Conservation (phyloP, 352 stramenopile species). For the Phytophthora pinifolia region DNA sequence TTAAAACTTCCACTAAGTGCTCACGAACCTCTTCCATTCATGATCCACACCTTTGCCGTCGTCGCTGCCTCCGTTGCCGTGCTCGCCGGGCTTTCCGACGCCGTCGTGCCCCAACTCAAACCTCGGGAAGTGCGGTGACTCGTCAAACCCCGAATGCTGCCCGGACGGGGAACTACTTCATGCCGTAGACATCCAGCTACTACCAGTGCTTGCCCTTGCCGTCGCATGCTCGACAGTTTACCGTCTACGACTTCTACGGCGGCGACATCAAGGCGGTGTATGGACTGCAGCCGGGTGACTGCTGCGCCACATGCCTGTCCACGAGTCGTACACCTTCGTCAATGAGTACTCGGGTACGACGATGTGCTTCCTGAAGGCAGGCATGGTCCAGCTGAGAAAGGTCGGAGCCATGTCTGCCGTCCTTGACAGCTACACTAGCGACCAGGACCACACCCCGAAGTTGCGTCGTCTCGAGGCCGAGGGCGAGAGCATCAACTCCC, state of each 20-base stretch:
- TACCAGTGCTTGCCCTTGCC: constrained; percentile 43
- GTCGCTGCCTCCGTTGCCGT: constrained; percentile 5
- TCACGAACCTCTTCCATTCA: neutral
- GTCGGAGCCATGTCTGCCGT: constrained; percentile 36
- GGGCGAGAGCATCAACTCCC: neutral
- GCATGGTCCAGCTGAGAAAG: constrained; percentile 31
- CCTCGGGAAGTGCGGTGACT: constrained; percentile 28
- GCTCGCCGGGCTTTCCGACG: constrained; percentile 9
- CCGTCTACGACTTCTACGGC: constrained; percentile 50
- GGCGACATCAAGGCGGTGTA: constrained; percentile 46
- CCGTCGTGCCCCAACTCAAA: constrained; percentile 8
- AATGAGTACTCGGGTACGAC: constrained; percentile 30
- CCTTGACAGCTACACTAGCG: constrained; percentile 35
- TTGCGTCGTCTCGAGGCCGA: constrained; percentile 16
- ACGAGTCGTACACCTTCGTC: constrained; percentile 54
- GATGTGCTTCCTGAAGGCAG: constrained; percentile 41
- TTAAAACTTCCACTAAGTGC: constrained; percentile 4
- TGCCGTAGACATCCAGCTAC: constrained; percentile 36
- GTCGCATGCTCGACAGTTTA: constrained; percentile 33
- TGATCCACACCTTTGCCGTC: constrained; percentile 11
- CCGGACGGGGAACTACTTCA: constrained; percentile 39
- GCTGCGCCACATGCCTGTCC: constrained; percentile 43
- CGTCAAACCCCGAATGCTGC: constrained; percentile 33
- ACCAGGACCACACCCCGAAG: constrained; percentile 30
- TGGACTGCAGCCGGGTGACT: constrained; percentile 30